Evolutionary conservation across 2,329 filamentous ascomycete species (phyloP), one percentile per base, ranked within the genome.

Genomic region (Hymenoscyphus infarciens): DNA sequence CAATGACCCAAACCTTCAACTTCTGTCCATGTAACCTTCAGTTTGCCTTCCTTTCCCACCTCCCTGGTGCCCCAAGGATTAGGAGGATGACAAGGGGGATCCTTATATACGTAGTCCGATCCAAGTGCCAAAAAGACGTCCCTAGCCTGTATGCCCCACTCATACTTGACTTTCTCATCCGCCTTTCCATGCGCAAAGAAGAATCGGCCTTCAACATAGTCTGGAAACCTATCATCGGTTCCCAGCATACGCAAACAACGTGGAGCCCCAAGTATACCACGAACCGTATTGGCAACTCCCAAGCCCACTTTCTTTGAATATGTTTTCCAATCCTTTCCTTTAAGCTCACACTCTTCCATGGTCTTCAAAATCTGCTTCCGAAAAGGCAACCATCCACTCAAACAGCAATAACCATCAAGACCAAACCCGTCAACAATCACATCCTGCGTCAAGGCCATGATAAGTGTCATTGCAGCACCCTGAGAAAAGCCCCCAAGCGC

Each of bases 361-460:
- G 29, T 22, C 31, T 56, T 35, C 15, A 11, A 25, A 35, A 70
- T 66, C 29, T 70, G 66, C 1, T 22, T 42, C 19, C 61, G 38
- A 29, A 70, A 70, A 7, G 69, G 70, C 13, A 72, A 60, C 71
- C 71, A 71, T 16, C 70, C 71, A 63, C 67, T 72, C 27, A 70
- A 39, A 5, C 65, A 52, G 22, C 66, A n/a, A 69, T 56, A 22
- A 66, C 58, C 15, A 61, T 67, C 4, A 70, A 19, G 33, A 38
- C 31, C 29, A 31, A 31, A 31, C 6, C 19, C 52, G 5, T 0
- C 38, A 29, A 52, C 27, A 16, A 35, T 35, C 31, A 15, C 60
- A 35, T 62, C 27, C 13, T 5, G 33, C 60, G 64, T 62, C 27
- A 72, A 16, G 3, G 69, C 53, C 8, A 64, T 45, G 55, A 70